Evolutionary conservation across 495 filamentous ascomycete genomes (phyloP).

Genomic region (Aspergillus sclerotiicarbonarius): DNA sequence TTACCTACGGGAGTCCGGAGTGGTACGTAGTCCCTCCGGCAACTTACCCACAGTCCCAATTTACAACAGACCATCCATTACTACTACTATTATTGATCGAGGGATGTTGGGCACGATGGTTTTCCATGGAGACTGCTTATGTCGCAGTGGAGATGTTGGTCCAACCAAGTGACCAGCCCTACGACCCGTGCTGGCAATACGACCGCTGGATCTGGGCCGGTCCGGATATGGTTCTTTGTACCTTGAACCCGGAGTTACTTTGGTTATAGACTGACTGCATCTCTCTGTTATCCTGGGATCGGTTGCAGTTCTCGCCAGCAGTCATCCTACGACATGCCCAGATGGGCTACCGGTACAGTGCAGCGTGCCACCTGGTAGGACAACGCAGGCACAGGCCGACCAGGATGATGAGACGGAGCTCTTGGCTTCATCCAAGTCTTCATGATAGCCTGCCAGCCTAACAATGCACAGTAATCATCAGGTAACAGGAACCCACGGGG

Average conservation of each 20-base stretch:
- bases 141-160: background rate
- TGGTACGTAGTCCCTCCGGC: background rate
- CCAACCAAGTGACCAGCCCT: background rate
- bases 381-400: background rate
- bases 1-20: slow-evolving; percentile 13
- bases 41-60: too few relatives aligned
- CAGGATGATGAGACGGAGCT: background rate
- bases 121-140: background rate
- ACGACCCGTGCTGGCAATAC: background rate
- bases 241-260: background rate
- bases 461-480: background rate
- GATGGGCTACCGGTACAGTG: too few relatives aligned
- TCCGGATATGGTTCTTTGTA: background rate
- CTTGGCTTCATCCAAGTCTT: background rate
- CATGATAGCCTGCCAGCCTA: background rate
- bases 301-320: too few relatives aligned
- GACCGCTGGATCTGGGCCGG: background rate
- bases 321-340: too few relatives aligned
- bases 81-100: background rate
- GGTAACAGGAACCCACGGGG: background rate
- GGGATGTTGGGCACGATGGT: background rate
- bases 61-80: too few relatives aligned
- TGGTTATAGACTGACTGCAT: background rate
- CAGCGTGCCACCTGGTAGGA: background rate
- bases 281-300: too few relatives aligned